phyloP scores from a whole-genome alignment of 2,329 filamentous ascomycete species.

The Calonectria crousiana region DNA sequence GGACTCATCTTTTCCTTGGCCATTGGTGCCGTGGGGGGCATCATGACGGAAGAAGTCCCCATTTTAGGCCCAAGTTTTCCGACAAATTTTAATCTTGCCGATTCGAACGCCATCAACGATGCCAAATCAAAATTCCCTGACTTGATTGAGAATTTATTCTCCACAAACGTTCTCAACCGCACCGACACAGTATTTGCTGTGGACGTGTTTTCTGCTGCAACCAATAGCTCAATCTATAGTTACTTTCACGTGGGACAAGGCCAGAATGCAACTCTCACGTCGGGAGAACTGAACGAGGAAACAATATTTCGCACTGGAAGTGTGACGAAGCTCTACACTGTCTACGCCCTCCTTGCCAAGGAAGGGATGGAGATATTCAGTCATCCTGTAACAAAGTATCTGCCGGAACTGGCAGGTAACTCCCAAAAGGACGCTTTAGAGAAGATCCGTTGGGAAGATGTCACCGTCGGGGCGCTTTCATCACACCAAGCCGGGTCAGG shows the following conservation, averaged over 20 bases:
- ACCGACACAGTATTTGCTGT: constrained; percentile 36
- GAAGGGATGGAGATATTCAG: constrained; percentile 32
- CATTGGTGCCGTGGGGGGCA: not conserved
- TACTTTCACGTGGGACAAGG: constrained; percentile 36
- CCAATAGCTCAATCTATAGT: constrained; percentile 41
- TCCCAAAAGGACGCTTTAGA: constrained; percentile 1
- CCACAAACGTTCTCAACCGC: constrained; percentile 13
- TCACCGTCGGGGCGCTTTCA: constrained; percentile 35
- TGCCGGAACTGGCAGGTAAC: constrained; percentile 34
- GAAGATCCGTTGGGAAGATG: constrained; percentile 31
- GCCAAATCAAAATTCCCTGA: constrained; percentile 30
- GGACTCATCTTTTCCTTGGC: not conserved
- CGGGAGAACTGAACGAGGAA: constrained; percentile 28
- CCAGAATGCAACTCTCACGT: constrained; percentile 29
- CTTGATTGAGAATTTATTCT: constrained; percentile 26
- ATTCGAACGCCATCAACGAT: constrained; percentile 11
- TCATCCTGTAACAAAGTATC: constrained; percentile 31
- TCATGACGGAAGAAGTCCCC: constrained; percentile 30
- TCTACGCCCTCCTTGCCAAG: constrained; percentile 31
- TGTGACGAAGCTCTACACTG: constrained; percentile 32
- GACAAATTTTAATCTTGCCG: constrained; percentile 35
- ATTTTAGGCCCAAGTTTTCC: constrained; percentile 39
- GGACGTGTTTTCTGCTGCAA: constrained; percentile 43
- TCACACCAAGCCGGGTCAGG: constrained; percentile 36
- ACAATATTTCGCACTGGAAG: constrained; percentile 31